Evolutionary conservation across 192 early-diverging fungal genomes (phyloP).

Genomic region (Oehlia diaphana): DNA sequence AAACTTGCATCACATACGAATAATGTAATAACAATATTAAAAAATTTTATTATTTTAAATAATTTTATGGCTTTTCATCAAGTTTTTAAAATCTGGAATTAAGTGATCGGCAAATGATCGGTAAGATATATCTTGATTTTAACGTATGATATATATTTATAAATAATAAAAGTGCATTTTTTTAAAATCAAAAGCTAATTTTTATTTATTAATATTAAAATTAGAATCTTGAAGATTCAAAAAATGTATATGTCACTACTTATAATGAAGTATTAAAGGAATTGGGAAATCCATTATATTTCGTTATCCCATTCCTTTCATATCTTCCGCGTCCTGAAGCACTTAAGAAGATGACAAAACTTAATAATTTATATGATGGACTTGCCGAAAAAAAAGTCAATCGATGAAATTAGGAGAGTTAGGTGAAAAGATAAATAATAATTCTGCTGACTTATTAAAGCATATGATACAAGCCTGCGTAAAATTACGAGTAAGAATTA

Average conservation of each 20-base stretch:
- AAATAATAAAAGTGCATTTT: too few species aligned
- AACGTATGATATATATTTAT: background rate
- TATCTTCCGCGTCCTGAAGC: background rate
- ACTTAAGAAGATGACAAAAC: background rate
- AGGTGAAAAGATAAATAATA: too few species aligned
- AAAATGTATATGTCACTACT: background rate
- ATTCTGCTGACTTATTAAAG: background rate
- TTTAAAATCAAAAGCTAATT: too few species aligned
- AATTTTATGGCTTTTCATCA: too few species aligned
- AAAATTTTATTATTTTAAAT: too few species aligned
- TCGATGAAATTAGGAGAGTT: background rate
- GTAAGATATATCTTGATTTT: too few species aligned
- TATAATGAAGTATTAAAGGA: background rate
- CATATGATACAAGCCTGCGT: background rate
- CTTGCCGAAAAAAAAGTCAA: background rate
- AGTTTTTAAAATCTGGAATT: too few species aligned
- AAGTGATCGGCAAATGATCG: too few species aligned
- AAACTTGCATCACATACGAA: too few species aligned
- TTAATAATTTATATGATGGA: background rate
- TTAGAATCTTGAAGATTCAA: background rate
- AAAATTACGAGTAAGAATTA: too few species aligned
- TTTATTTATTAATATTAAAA: background rate
- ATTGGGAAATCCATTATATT: background rate
- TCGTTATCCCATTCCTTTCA: background rate
- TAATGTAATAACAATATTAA: too few species aligned